Evolutionary conservation across 176 grass and related monocot species (phyloP).

Genomic region (Poa annua): DNA sequence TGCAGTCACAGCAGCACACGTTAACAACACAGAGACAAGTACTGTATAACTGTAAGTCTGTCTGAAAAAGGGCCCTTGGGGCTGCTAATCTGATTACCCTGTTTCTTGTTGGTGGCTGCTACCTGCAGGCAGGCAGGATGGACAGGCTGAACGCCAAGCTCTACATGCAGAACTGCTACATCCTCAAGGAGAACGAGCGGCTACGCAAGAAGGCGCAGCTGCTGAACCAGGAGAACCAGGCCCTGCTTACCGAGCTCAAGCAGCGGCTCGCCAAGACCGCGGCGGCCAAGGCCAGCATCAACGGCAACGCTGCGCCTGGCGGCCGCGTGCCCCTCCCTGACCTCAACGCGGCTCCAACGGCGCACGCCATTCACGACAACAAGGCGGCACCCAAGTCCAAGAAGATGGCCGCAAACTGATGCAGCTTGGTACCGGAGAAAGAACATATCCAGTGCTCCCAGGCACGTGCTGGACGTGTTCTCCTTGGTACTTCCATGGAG

Average conservation of each 20-base stretch:
- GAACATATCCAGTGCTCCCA: background rate
- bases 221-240: slow-evolving; percentile 83
- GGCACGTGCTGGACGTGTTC: background rate
- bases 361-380: slow-evolving; percentile 34
- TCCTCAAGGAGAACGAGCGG: slow-evolving; percentile 88
- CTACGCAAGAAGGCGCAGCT: slow-evolving; percentile 82
- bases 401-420: slow-evolving; percentile 47
- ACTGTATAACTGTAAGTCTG: background rate
- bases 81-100: slow-evolving; percentile 25
- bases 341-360: slow-evolving; percentile 54
- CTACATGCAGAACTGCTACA: slow-evolving; percentile 82
- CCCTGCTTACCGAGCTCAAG: slow-evolving; percentile 73
- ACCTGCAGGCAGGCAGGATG: slow-evolving; percentile 52
- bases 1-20: background rate
- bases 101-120: slow-evolving; percentile 26
- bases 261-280: slow-evolving; percentile 64
- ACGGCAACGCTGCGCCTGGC: slow-evolving; percentile 13
- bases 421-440: background rate
- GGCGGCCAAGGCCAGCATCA: background rate
- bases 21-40: background rate
- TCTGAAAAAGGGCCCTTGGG: background rate
- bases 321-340: slow-evolving; percentile 52
- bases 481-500: background rate
- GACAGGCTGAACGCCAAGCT: slow-evolving; percentile 79
- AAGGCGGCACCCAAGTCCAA: slow-evolving; percentile 43